Evolutionary conservation across 179 eudicot species (phyloP).

Genomic region (Spinacia oleracea): DNA sequence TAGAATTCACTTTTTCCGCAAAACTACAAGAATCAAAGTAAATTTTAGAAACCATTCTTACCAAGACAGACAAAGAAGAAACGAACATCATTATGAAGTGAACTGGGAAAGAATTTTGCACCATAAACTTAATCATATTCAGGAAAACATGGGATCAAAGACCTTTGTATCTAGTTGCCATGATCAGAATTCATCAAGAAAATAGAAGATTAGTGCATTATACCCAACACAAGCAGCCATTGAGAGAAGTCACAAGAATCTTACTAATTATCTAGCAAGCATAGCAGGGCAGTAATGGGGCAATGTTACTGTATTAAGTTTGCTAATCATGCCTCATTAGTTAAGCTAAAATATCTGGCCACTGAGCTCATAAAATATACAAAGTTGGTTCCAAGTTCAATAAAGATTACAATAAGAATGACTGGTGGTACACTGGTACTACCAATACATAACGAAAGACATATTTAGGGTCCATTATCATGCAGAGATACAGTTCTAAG

Average conservation of each 20-base stretch:
- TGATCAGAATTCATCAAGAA: neutral
- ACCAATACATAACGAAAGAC: neutral
- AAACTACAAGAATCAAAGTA: constrained; percentile 49
- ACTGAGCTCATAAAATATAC: neutral
- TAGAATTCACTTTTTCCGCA: constrained; percentile 63
- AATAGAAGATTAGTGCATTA: neutral
- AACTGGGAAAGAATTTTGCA: neutral
- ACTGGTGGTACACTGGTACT: neutral
- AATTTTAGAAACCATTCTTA: neutral
- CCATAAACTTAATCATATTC: neutral
- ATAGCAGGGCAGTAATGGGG: neutral
- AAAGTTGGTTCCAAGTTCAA: neutral
- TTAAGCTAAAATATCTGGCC: neutral
- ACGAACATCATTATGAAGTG: neutral
- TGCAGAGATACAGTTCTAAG: neutral
- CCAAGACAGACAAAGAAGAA: neutral
- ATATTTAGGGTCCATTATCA: neutral
- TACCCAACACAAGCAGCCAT: neutral
- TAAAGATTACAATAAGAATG: neutral
- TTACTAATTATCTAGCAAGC: neutral
- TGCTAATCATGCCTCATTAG: neutral
- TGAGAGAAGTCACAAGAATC: neutral
- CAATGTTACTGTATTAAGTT: neutral
- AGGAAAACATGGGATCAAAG: neutral
- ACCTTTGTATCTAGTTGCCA: neutral